Conservation (phyloP, 495 filamentous ascomycete species). For the Podospora conica region DNA sequence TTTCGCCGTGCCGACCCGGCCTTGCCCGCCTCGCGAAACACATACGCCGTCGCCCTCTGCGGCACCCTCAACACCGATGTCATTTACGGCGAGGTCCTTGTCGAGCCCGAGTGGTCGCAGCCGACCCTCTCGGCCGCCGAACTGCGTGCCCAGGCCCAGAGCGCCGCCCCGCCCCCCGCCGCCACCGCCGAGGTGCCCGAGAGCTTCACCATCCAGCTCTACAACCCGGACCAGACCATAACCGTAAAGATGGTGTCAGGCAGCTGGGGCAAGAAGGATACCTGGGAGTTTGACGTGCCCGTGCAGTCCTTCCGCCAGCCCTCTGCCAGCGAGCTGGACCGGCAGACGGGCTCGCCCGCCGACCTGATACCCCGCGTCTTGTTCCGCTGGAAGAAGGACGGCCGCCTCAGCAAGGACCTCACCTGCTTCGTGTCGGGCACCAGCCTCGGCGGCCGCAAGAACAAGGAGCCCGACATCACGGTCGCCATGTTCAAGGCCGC, state of each 20-base stretch:
- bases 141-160: slow-evolving; percentile 57
- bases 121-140: slow-evolving; percentile 74
- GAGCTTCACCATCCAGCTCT: slow-evolving; percentile 77
- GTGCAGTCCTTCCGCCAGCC: slow-evolving; percentile 77
- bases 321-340: slow-evolving; percentile 69
- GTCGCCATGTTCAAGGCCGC: slow-evolving; percentile 67
- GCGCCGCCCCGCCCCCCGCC: slow-evolving; percentile 57
- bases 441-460: slow-evolving; percentile 63
- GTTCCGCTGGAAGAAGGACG: slow-evolving; percentile 90
- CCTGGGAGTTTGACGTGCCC: slow-evolving; percentile 91
- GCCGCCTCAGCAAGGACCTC: slow-evolving; percentile 72
- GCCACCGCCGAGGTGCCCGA: slow-evolving; percentile 73
- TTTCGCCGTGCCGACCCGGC: slow-evolving; percentile 69
- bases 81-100: slow-evolving; percentile 79
- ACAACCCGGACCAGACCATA: slow-evolving; percentile 87
- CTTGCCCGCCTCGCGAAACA: slow-evolving; percentile 62
- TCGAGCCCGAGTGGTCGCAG: slow-evolving; percentile 77
- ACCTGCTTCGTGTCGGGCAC: slow-evolving; percentile 76
- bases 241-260: slow-evolving; percentile 62
- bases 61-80: slow-evolving; percentile 77
- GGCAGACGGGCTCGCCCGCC: slow-evolving; percentile 58
- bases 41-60: slow-evolving; percentile 78
- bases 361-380: slow-evolving; percentile 70
- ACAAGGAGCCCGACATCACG: slow-evolving; percentile 89
- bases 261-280: slow-evolving; percentile 68